Base-by-base conservation (phyloP, 352 stramenopile genomes). In the Phytophthora ohioensis region DNA sequence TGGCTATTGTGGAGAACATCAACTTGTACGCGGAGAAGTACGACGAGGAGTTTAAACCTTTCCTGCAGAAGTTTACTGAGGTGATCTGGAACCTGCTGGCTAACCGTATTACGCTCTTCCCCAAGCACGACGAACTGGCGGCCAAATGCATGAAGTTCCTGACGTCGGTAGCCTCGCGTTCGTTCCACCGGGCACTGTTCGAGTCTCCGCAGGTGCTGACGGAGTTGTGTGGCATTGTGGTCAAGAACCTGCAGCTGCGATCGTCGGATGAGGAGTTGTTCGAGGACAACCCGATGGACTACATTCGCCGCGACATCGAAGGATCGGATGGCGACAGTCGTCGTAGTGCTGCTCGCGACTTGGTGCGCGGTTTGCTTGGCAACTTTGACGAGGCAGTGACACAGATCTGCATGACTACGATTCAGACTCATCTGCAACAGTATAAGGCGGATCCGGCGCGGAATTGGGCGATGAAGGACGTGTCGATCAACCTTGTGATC, bases 11-110 rank as follows among this genome's bases (percentile, higher is more conserved):
- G 12, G 93, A 99, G 75, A 99, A 99, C 85, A 81, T 99, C 8
- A 98, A 98, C 57, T 75, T 99, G 48, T 99, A 99, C 74, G 93
- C 93, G 0, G 93, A 97, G 67, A 99, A 99, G 84, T 99, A 99
- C 78, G 98, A 99, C 59, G 98, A 99, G 80, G 94, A 99, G 55
- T 99, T 99, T 80, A 87, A 97, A 43, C 91, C 93, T 10, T 99
- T 97, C 71, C 67, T 99, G 64, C 87, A 91, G 31, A 85, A 90
- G 52, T 99, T 99, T 76, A 98, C 93, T 0, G 84, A 95, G 45
- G 78, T 90, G 35, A 93, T 96, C 36, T 96, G 88, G 88, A 80
- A 94, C 34, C 53, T 94, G 17, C 71, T 96, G 7, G 84, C 88
- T 0, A 81, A 92, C 36, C 82, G 77, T 27, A 87, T 95, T 34